Evolutionary conservation across 176 grass and related monocot species (phyloP).

Genomic region (Oryza coarctata): DNA sequence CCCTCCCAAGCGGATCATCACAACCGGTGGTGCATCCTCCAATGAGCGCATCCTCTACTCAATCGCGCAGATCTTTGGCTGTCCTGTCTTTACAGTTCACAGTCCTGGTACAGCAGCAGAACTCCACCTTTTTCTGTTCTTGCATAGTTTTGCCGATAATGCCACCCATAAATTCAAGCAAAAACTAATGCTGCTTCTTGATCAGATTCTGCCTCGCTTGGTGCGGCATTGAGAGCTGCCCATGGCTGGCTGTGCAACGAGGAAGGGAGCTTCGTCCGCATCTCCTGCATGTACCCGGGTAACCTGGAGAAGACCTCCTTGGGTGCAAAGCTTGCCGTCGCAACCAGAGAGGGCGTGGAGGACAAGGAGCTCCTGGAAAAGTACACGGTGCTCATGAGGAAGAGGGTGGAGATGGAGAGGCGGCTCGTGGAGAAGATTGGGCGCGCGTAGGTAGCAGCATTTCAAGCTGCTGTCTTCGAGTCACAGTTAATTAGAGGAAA

Average conservation of each 20-base stretch:
- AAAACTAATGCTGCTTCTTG: not conserved
- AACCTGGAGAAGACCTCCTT: slow-evolving; percentile 74
- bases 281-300: slow-evolving; percentile 64
- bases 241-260: slow-evolving; percentile 88
- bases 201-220: slow-evolving; percentile 87
- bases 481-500: not conserved
- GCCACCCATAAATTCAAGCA: not conserved
- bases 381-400: slow-evolving; percentile 72
- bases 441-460: slow-evolving; percentile 27
- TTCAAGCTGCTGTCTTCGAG: not conserved
- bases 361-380: slow-evolving; percentile 57
- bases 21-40: slow-evolving; percentile 85
- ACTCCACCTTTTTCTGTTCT: not conserved
- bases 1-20: slow-evolving; percentile 83
- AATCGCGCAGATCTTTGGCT: slow-evolving; percentile 72
- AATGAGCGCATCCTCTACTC: slow-evolving; percentile 75
- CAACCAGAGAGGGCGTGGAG: slow-evolving; percentile 30
- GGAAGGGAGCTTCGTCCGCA: slow-evolving; percentile 66
- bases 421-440: slow-evolving; percentile 65
- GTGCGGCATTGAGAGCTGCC: slow-evolving; percentile 78
- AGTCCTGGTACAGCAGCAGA: slow-evolving; percentile 60
- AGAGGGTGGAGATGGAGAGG: slow-evolving; percentile 82
- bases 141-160: not conserved
- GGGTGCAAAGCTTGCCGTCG: slow-evolving; percentile 53
- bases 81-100: slow-evolving; percentile 77